Evolutionary conservation across 306 rosid genomes (phyloP).

Genomic region (Argentina anserina): DNA sequence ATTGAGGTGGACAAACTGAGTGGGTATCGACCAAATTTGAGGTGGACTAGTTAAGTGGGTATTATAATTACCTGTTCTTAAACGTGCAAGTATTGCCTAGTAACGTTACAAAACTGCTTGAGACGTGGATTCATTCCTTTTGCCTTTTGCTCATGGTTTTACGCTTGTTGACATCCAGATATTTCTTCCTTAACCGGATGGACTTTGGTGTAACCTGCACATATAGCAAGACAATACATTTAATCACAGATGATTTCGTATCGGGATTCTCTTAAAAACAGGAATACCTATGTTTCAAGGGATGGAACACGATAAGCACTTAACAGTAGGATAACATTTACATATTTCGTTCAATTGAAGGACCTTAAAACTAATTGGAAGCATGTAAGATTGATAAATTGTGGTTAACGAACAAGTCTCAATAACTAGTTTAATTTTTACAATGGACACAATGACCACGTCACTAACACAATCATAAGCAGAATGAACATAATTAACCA

Average conservation of each 20-base stretch:
- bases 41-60: conserved; percentile 25
- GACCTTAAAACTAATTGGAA: background rate
- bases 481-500: background rate
- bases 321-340: background rate
- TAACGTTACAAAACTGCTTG: conserved; percentile 28
- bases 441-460: background rate
- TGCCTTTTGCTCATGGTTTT: conserved; percentile 76
- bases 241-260: background rate
- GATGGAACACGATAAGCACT: background rate
- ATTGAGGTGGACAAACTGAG: conserved; percentile 26
- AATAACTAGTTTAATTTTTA: background rate
- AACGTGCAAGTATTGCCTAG: background rate
- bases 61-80: conserved; percentile 7
- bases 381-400: background rate
- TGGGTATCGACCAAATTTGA: conserved; percentile 26
- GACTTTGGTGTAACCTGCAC: conserved; percentile 89
- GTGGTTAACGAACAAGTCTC: background rate
- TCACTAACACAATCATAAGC: background rate
- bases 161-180: conserved; percentile 86
- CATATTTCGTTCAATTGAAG: background rate
- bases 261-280: background rate
- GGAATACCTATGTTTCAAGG: background rate
- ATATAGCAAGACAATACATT: background rate
- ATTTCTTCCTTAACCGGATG: conserved; percentile 82
- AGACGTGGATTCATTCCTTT: conserved; percentile 53